Evolutionary conservation across 352 stramenopile genomes (phyloP), one percentile per base, ranked within the genome.

Genomic region (Phytophthora lateralis): DNA sequence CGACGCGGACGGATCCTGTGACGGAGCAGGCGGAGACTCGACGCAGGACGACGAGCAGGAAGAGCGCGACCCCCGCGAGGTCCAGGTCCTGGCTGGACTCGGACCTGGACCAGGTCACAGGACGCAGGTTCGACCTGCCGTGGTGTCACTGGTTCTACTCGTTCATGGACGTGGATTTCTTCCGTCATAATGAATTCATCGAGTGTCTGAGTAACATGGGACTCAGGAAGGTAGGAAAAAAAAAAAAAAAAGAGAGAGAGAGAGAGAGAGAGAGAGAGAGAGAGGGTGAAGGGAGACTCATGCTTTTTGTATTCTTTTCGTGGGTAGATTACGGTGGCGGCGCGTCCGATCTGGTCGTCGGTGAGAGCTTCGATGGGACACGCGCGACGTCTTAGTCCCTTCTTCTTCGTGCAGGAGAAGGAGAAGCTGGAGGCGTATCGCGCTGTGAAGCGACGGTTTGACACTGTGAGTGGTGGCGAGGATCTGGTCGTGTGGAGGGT

Each of bases 161-260:
- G 46, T 85, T 71, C 47, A 50, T 80, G 24, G 81, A 92, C 65
- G 58, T 66, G 10, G 80, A 86, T 18, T 95, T 89, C 57, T 91
- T 93, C 59, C 26, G 17, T n/a, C 75, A 91, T 45, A 90, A 90
- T 26, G 83, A 93, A 67, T 93, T 95, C 44, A 48, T 89, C 10
- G 75, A 90, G 20, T 93, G 83, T 63, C 68, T 95, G 4, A 55
- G 73, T 21, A 69, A 65, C 34, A 90, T 92, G 75, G 76, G 77
- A 5, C 79, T 91, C 2, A 79, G 59, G 10, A 85, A 91, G 46
- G 77, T 91, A 57, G 18, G 43, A n/a, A n/a, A n/a, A n/a, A n/a
- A n/a, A n/a, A n/a, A n/a, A n/a, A 3, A 43, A 0, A 38, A 14
- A 41, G 14, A 11, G 10, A 39, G 17, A 9, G 11, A 17, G 30